Evolutionary conservation across 495 filamentous ascomycete species (phyloP).

Genomic region (Alectoria sarmentosa): DNA sequence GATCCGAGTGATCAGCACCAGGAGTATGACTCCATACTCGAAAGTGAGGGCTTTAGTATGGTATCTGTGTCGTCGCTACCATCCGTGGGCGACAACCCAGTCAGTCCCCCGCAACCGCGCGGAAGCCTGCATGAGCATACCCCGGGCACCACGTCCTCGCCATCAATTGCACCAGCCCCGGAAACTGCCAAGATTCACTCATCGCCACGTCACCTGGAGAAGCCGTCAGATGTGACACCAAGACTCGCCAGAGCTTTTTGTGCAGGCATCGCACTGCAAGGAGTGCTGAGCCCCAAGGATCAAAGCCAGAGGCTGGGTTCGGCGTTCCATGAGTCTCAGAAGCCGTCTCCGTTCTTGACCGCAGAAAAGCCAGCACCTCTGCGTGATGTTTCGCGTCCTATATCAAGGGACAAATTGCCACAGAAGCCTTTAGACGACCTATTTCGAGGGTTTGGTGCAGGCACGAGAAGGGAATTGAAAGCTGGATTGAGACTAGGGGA

Average conservation of each 20-base stretch:
- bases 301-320: conserved; percentile 13
- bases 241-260: conserved; percentile 39
- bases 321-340: conserved; percentile 11
- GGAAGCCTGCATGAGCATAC: conserved; percentile 5
- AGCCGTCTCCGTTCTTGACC: background rate
- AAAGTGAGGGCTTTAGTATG: conserved; percentile 56
- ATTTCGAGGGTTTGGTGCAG: conserved; percentile 41
- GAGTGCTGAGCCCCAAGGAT: conserved; percentile 32
- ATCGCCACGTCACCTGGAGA: conserved; percentile 13
- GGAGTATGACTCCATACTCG: conserved; percentile 51
- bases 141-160: conserved; percentile 7
- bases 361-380: conserved; percentile 3
- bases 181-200: conserved; percentile 1
- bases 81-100: conserved; percentile 35
- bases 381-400: background rate
- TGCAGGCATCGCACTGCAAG: conserved; percentile 42
- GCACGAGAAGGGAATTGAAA: conserved; percentile 38
- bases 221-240: conserved; percentile 28
- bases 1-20: conserved; percentile 40
- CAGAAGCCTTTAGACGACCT: conserved; percentile 36
- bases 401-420: conserved; percentile 16
- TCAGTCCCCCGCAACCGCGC: background rate
- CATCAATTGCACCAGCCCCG: conserved; percentile 3
- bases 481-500: conserved; percentile 45
- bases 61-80: conserved; percentile 48